A percentile compares a stretch with the other conserved stretches of the same genome.
Evolutionary conservation across 148 eudicot genomes (phyloP).

Genomic region (Polygonum aviculare): DNA sequence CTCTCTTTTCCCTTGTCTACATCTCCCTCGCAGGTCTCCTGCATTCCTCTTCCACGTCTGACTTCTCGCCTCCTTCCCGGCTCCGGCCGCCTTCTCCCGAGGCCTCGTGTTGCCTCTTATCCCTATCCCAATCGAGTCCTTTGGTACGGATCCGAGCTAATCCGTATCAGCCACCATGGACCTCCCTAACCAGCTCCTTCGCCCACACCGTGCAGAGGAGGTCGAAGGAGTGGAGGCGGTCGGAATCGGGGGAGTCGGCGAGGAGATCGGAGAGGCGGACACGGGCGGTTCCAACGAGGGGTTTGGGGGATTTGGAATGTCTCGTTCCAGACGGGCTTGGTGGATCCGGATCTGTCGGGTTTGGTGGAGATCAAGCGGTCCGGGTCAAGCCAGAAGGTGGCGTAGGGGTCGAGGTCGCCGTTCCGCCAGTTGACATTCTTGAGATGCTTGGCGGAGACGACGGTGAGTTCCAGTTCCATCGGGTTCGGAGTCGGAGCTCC

Average conservation of each 20-base stretch:
- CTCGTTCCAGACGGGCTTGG: conserved; percentile 86
- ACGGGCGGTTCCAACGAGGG: conserved; percentile 52
- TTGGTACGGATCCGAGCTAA: too few species aligned
- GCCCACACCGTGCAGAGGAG: too few species aligned
- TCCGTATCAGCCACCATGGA: too few species aligned
- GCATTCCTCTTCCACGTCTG: too few species aligned
- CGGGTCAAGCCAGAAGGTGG: conserved; percentile 70
- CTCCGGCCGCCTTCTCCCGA: too few species aligned
- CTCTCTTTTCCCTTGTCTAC: too few species aligned
- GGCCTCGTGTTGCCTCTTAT: too few species aligned
- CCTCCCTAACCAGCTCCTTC: too few species aligned
- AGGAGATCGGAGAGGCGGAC: conserved; percentile 34
- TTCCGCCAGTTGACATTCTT: conserved; percentile 82
- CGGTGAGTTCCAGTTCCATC: conserved; percentile 10
- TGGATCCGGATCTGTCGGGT: conserved; percentile 55
- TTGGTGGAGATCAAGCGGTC: conserved; percentile 65
- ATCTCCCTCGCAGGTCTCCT: too few species aligned
- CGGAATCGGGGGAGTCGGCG: conserved; percentile 25
- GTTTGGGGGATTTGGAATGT: too few species aligned
- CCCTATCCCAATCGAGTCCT: too few species aligned
- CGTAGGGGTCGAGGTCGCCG: conserved; percentile 74
- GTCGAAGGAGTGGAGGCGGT: conserved; percentile 24
- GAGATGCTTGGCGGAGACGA: conserved; percentile 75
- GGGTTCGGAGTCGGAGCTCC: conserved; percentile 1
- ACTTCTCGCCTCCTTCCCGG: too few species aligned